Evolutionary conservation across 371 early-diverging fungal species (phyloP).

Genomic region (Entomophthora muscae): DNA sequence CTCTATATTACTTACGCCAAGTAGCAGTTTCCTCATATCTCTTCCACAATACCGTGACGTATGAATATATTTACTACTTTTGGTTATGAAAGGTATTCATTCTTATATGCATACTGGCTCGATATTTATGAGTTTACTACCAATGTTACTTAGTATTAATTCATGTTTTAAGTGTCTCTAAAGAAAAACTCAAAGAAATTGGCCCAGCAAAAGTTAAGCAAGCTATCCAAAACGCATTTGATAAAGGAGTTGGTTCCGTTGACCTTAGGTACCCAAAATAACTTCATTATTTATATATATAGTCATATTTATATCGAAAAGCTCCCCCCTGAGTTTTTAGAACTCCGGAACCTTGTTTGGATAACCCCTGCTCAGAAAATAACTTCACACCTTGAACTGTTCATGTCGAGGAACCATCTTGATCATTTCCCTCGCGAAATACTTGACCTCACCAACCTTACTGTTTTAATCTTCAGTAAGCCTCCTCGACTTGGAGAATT

Average conservation of each 20-base stretch:
- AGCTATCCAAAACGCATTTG: background rate
- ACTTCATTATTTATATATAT: background rate
- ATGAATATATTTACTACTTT: background rate
- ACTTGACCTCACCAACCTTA: background rate
- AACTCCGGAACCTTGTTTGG: background rate
- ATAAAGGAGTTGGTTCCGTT: background rate
- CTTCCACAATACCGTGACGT: too few relatives aligned
- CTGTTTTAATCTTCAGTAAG: background rate
- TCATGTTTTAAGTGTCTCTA: background rate
- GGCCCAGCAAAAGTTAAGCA: background rate
- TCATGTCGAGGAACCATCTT: background rate
- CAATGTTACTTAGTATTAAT: background rate
- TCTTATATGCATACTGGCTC: background rate
- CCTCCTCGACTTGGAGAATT: background rate
- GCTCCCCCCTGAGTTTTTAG: background rate
- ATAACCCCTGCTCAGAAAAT: background rate
- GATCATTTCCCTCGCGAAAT: background rate
- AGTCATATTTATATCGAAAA: background rate
- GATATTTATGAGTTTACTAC: background rate
- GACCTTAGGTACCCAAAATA: background rate
- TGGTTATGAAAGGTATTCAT: background rate
- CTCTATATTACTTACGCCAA: too few relatives aligned
- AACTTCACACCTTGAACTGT: background rate
- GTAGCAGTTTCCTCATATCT: too few relatives aligned
- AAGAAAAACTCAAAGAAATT: background rate